Evolutionary conservation across 164 flowering plant species (phyloP).

Genomic region (Dillenia suffruticosa): DNA sequence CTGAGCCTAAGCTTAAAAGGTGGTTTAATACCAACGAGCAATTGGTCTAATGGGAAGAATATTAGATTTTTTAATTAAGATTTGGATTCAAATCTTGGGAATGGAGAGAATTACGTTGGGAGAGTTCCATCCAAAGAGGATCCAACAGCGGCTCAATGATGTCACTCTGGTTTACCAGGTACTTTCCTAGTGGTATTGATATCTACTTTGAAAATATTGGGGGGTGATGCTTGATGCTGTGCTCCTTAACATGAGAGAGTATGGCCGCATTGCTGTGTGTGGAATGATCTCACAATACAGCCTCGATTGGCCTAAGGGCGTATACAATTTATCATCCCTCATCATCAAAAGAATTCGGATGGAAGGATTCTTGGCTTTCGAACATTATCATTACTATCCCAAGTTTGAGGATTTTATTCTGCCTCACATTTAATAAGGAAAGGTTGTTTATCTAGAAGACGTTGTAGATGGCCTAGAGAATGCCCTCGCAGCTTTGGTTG

Average conservation of each 20-base stretch:
- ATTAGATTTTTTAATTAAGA: too few relatives aligned
- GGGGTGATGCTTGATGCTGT: slow-evolving; percentile 32
- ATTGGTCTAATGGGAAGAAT: too few relatives aligned
- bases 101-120: not conserved
- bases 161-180: slow-evolving; percentile 11
- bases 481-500: slow-evolving; percentile 22
- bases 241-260: slow-evolving; percentile 25
- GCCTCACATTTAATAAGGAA: slow-evolving; percentile 14
- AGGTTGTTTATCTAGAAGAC: slow-evolving; percentile 29
- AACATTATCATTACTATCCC: slow-evolving; percentile 20
- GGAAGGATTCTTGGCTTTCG: slow-evolving; percentile 16
- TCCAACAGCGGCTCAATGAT: too few relatives aligned
- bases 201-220: slow-evolving; percentile 33
- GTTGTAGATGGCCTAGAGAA: slow-evolving; percentile 23
- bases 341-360: slow-evolving; percentile 15
- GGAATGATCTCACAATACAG: slow-evolving; percentile 32
- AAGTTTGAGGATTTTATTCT: slow-evolving; percentile 14
- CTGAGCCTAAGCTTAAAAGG: too few relatives aligned
- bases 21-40: too few relatives aligned
- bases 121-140: too few relatives aligned
- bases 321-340: slow-evolving; percentile 14
- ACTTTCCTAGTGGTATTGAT: slow-evolving; percentile 29
- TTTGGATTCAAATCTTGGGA: not conserved
- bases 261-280: slow-evolving; percentile 28
- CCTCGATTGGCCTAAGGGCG: slow-evolving; percentile 16